Conservation (phyloP, 192 early-diverging fungal species). For the Nowakowskiella sp. region DNA sequence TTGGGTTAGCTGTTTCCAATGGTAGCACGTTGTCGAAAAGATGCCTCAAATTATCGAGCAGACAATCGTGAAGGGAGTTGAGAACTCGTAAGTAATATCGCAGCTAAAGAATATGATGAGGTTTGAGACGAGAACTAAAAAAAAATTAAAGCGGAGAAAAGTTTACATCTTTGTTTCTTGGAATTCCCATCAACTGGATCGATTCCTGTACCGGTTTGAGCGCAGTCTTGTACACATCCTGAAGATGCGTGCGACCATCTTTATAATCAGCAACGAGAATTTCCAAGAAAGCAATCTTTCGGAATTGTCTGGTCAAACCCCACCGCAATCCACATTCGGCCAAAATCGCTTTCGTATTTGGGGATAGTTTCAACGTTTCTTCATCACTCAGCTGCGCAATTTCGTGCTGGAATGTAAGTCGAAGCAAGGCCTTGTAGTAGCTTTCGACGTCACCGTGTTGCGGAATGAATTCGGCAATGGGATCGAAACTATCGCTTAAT, state of each 20-base stretch:
- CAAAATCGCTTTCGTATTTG: slow-evolving; percentile 46
- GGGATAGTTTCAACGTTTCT: slow-evolving; percentile 34
- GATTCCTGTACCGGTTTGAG: too few species aligned
- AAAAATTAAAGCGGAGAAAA: too few species aligned
- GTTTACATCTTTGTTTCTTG: neutral
- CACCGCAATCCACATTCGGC: slow-evolving; percentile 62
- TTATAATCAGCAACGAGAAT: slow-evolving; percentile 14
- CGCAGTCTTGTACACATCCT: slow-evolving; percentile 30
- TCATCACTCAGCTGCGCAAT: slow-evolving; percentile 28
- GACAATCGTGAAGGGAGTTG: neutral
- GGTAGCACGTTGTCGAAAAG: too few species aligned
- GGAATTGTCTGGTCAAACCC: slow-evolving; percentile 46
- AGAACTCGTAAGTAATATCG: slow-evolving; percentile 15
- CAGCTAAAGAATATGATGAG: too few species aligned
- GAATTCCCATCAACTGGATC: too few species aligned
- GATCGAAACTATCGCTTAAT: slow-evolving; percentile 10
- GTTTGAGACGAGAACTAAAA: too few species aligned
- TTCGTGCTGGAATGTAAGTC: slow-evolving; percentile 57
- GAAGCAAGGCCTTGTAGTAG: slow-evolving; percentile 53
- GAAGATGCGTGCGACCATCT: slow-evolving; percentile 3
- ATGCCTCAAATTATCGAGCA: too few species aligned
- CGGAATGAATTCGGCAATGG: slow-evolving; percentile 11
- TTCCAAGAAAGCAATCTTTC: slow-evolving; percentile 25
- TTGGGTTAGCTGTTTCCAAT: too few species aligned
- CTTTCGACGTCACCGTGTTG: slow-evolving; percentile 44